phyloP scores from a whole-genome alignment of 805 yeast species.

The Kregervanrija pseudodelftensis region DNA sequence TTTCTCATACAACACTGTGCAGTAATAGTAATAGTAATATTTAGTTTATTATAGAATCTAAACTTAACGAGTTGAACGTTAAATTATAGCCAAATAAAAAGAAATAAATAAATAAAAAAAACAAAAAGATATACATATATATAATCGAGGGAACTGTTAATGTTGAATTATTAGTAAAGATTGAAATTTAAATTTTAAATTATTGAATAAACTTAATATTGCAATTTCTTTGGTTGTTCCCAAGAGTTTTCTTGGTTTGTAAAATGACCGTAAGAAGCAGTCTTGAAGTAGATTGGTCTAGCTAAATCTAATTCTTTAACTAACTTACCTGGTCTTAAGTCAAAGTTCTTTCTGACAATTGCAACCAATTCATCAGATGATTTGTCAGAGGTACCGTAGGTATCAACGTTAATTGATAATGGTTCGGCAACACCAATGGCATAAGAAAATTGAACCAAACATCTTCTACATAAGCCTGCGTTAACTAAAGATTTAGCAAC shows the following conservation, averaged over 20 bases:
- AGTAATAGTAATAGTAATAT: too few species aligned
- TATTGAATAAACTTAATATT: constrained; percentile 35
- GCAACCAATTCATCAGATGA: constrained; percentile 84
- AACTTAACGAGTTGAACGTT: constrained; percentile 27
- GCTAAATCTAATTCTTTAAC: constrained; percentile 96
- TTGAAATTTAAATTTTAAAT: not conserved
- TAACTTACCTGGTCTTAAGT: constrained; percentile 98
- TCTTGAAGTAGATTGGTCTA: constrained; percentile 97
- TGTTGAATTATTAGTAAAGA: not conserved
- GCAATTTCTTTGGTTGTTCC: constrained; percentile 91
- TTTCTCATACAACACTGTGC: too few species aligned
- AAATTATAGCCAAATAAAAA: constrained; percentile 1
- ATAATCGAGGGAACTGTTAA: not conserved
- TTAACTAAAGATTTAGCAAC: constrained; percentile 96
- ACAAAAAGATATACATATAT: not conserved
- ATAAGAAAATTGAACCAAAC: constrained; percentile 95
- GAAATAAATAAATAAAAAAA: not conserved
- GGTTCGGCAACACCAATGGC: constrained; percentile 99
- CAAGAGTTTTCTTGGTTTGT: constrained; percentile 98
- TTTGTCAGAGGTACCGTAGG: constrained; percentile 95
- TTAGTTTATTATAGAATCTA: not conserved
- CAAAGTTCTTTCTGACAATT: constrained; percentile 90
- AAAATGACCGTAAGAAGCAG: constrained; percentile 99
- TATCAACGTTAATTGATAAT: constrained; percentile 92
- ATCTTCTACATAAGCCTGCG: constrained; percentile 95